Conservation (phyloP, 371 early-diverging fungal species). For the Rhizopus sp. region DNA sequence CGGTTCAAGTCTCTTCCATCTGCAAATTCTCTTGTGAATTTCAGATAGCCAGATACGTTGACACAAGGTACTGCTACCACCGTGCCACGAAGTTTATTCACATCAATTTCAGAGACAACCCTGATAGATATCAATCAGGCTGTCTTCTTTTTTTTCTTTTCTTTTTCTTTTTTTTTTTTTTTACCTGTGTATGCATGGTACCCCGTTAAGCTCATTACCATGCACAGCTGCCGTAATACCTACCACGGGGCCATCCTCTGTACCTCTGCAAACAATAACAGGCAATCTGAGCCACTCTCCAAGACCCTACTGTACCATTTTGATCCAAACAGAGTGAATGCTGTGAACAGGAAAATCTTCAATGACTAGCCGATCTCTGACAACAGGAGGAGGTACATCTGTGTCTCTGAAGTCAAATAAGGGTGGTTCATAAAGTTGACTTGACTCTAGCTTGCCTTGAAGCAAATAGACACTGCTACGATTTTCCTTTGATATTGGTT, state of each 20-base stretch:
- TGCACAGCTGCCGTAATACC: constrained; percentile 79
- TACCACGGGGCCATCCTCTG: constrained; percentile 46
- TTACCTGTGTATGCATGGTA: constrained; percentile 84
- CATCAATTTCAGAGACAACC: constrained; percentile 76
- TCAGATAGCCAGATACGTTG: constrained; percentile 84
- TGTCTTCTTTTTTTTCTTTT: background rate
- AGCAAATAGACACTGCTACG: constrained; percentile 33
- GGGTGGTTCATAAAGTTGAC: constrained; percentile 63
- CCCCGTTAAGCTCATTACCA: constrained; percentile 92
- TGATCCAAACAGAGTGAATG: constrained; percentile 72
- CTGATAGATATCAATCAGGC: constrained; percentile 5
- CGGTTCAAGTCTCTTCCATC: constrained; percentile 88
- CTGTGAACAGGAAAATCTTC: constrained; percentile 68
- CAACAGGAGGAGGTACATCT: constrained; percentile 70
- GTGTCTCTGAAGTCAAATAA: constrained; percentile 54
- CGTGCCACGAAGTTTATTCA: constrained; percentile 73
- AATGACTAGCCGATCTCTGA: constrained; percentile 60
- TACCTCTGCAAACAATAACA: constrained; percentile 68
- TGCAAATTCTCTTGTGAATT: constrained; percentile 78
- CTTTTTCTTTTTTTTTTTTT: background rate
- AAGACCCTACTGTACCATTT: constrained; percentile 72
- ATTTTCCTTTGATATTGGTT: constrained; percentile 33
- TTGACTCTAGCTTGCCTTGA: constrained; percentile 29
- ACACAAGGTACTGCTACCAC: constrained; percentile 88
- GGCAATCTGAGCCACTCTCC: constrained; percentile 71